Conservation (phyloP, 169 alveolate species). For the Eimeria sp. region DNA sequence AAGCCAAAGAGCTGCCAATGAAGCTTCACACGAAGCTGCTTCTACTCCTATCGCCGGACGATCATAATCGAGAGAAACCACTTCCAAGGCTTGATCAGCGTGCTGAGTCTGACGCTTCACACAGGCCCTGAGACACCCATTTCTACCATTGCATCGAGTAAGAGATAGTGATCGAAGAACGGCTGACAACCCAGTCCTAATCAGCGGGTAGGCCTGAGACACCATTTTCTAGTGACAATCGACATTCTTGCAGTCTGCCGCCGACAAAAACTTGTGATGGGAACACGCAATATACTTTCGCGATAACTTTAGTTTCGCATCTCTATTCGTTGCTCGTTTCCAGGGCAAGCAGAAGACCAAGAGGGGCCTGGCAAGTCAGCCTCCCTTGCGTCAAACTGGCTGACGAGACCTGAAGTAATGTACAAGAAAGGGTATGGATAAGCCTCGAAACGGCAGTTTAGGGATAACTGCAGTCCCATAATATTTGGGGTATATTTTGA, state of each 20-base stretch:
- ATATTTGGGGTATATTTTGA: neutral
- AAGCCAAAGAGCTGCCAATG: neutral
- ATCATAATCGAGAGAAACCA: neutral
- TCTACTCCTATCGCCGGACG: neutral
- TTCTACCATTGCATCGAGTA: neutral
- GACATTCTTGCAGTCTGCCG: neutral
- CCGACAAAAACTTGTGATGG: neutral
- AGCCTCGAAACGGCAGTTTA: neutral
- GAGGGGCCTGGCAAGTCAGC: neutral
- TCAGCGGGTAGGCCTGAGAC: neutral
- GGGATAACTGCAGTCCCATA: neutral
- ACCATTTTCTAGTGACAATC: neutral
- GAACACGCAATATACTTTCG: neutral
- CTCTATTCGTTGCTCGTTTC: neutral
- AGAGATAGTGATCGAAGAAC: neutral
- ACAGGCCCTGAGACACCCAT: neutral
- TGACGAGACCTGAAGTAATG: neutral
- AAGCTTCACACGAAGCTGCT: neutral
- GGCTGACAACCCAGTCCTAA: neutral
- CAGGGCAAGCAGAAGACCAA: neutral
- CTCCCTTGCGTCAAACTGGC: neutral
- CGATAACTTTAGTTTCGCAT: neutral
- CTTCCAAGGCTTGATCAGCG: neutral
- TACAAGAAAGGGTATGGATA: neutral
- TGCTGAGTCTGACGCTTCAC: neutral